phyloP scores from a whole-genome alignment of 768 basidiomycete species.

The Mycena haematopus region DNA sequence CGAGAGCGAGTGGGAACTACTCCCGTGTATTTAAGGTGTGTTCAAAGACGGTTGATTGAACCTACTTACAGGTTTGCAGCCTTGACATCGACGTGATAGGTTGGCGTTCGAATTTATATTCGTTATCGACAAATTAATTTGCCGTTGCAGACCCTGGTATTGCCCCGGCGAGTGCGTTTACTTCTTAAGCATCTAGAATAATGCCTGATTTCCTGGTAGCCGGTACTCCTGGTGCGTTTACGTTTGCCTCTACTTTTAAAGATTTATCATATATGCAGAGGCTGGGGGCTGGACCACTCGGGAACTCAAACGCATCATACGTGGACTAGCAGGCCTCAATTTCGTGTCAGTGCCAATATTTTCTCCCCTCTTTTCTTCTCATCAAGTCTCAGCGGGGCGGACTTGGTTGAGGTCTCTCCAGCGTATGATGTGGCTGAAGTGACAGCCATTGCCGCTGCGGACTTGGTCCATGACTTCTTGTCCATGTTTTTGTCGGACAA shows the following conservation, averaged over 20 bases:
- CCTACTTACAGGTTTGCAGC: conserved; percentile 40
- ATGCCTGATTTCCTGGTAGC: conserved; percentile 46
- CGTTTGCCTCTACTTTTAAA: neutral
- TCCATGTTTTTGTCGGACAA: conserved; percentile 59
- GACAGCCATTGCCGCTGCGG: conserved; percentile 72
- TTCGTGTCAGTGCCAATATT: conserved; percentile 63
- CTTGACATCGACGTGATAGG: conserved; percentile 86
- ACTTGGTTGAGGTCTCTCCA: conserved; percentile 77
- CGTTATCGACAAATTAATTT: neutral
- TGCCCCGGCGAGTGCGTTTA: conserved; percentile 74
- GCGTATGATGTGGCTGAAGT: conserved; percentile 76
- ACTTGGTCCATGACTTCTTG: conserved; percentile 72
- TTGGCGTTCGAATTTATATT: conserved; percentile 34
- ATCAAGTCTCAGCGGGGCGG: conserved; percentile 57
- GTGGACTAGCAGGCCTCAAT: conserved; percentile 80
- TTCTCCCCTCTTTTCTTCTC: neutral
- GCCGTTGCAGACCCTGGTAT: conserved; percentile 64
- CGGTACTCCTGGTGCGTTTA: conserved; percentile 61
- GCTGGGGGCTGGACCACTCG: conserved; percentile 86
- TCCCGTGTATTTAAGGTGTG: conserved; percentile 80
- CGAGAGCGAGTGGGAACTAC: conserved; percentile 71
- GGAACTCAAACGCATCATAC: conserved; percentile 80
- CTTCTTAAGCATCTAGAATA: neutral
- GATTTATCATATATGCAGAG: conserved; percentile 42
- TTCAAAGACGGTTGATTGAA: conserved; percentile 25